These are phyloP conservation scores for Pseudocercospora vitis DNA, from an alignment of 2,329 filamentous ascomycete genomes.

Conservation along the genomic window DNA sequence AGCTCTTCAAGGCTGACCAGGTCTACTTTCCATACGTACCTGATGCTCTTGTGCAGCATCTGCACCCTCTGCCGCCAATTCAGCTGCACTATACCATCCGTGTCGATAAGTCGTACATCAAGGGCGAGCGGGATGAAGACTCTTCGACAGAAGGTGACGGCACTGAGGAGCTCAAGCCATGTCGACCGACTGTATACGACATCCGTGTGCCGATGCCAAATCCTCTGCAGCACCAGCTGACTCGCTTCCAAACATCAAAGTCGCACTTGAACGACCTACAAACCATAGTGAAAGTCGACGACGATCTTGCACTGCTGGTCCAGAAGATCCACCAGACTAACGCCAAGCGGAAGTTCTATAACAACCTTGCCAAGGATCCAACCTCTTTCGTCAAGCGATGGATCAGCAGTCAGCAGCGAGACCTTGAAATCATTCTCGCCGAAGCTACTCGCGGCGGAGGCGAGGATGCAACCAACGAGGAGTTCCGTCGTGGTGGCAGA, in stretches of 20 bases:
- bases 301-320: constrained; percentile 78
- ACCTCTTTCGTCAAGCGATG: constrained; percentile 81
- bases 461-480: constrained; percentile 58
- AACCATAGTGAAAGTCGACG: constrained; percentile 74
- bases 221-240: constrained; percentile 69
- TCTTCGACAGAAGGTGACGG: constrained; percentile 43
- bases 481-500: constrained; percentile 66
- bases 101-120: constrained; percentile 64
- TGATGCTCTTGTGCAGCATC: constrained; percentile 69
- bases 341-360: constrained; percentile 86
- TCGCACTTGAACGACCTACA: constrained; percentile 65
- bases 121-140: constrained; percentile 65
- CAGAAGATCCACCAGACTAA: constrained; percentile 83
- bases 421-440: constrained; percentile 83
- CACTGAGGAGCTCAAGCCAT: constrained; percentile 38
- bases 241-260: constrained; percentile 41
- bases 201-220: constrained; percentile 80
- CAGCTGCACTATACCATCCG: constrained; percentile 89
- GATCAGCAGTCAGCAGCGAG: constrained; percentile 86
- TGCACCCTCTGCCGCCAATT: constrained; percentile 76
- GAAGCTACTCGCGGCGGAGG: constrained; percentile 65
- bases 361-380: constrained; percentile 74
- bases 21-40: constrained; percentile 85
- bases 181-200: constrained; percentile 83
- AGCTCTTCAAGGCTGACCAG: constrained; percentile 71